Conservation (phyloP, 2,329 filamentous ascomycete species). For the Falciphora oryzae region DNA sequence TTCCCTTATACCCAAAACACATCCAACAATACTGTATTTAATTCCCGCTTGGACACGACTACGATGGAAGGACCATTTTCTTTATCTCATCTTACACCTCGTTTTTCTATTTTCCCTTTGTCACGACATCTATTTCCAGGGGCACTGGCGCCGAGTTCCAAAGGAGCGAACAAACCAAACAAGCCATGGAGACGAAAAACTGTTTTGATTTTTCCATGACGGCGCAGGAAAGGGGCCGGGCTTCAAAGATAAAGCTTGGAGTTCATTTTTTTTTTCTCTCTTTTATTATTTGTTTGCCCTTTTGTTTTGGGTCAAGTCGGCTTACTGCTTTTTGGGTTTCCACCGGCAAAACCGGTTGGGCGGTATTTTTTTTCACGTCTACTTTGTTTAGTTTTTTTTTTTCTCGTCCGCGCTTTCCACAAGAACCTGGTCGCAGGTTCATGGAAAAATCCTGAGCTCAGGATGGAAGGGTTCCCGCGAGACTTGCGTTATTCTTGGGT, state of each 20-base stretch:
- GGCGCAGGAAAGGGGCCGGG: conserved; percentile 5
- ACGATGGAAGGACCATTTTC: background rate
- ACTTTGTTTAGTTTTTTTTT: background rate
- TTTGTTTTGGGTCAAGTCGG: background rate
- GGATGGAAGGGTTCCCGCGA: conserved; percentile 3
- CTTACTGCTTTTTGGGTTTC: background rate
- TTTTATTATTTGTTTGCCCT: background rate
- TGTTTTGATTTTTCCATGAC: background rate
- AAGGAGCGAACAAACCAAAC: background rate
- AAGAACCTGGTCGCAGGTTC: background rate
- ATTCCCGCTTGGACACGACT: background rate
- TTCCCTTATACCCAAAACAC: conserved; percentile 4
- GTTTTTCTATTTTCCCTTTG: conserved; percentile 1
- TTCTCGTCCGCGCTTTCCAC: background rate
- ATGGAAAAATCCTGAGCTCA: background rate
- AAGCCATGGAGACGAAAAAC: background rate
- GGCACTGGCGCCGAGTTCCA: background rate
- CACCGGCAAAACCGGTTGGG: conserved; percentile 3
- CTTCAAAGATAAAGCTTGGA: conserved; percentile 3
- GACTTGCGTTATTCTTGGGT: conserved; percentile 1
- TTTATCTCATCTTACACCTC: conserved; percentile 1
- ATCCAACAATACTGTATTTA: conserved; percentile 9
- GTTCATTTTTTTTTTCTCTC: background rate
- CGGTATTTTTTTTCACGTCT: conserved; percentile 2
- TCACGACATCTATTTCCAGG: background rate